Conservation (phyloP, 768 basidiomycete genomes). For the Pholiota molesta region DNA sequence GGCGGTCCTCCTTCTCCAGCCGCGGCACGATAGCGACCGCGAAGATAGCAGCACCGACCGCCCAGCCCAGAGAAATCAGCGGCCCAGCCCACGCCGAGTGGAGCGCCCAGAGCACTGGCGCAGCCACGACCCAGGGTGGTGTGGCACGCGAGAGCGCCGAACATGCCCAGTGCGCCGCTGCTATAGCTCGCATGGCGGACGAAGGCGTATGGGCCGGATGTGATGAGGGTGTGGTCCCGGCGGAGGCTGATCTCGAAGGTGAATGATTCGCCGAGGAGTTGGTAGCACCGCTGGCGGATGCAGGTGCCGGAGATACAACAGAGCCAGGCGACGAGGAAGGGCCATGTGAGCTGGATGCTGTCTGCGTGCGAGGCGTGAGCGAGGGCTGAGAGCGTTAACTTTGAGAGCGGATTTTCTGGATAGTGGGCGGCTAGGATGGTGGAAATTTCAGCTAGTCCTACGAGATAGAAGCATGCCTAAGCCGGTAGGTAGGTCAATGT, state of each 20-base stretch:
- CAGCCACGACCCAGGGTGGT: conserved; percentile 15
- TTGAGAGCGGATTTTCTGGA: background rate
- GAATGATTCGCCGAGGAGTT: conserved; percentile 19
- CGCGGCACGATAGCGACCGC: conserved; percentile 18
- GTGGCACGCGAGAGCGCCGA: conserved; percentile 14
- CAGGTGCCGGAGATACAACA: conserved; percentile 12
- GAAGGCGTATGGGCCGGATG: conserved; percentile 20
- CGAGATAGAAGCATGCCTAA: conserved; percentile 23
- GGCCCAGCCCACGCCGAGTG: conserved; percentile 10
- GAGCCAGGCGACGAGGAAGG: conserved; percentile 16
- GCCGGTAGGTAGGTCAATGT: background rate
- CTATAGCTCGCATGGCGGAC: conserved; percentile 24
- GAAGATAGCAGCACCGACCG: conserved; percentile 8
- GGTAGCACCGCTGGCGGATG: conserved; percentile 19
- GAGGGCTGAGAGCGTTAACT: background rate
- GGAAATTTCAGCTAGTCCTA: conserved; percentile 21
- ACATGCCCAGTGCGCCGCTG: conserved; percentile 9
- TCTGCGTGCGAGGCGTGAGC: background rate
- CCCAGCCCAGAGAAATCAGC: conserved; percentile 19
- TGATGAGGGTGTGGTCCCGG: conserved; percentile 19
- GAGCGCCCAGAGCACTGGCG: conserved; percentile 20
- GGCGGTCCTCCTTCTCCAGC: conserved; percentile 33
- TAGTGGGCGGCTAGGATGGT: background rate
- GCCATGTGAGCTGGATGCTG: conserved; percentile 7
- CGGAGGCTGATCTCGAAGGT: conserved; percentile 22